These are phyloP conservation scores for Chamaecyparis obtusa DNA, from an alignment of 75 land plant genomes.

Conservation along the genomic window DNA sequence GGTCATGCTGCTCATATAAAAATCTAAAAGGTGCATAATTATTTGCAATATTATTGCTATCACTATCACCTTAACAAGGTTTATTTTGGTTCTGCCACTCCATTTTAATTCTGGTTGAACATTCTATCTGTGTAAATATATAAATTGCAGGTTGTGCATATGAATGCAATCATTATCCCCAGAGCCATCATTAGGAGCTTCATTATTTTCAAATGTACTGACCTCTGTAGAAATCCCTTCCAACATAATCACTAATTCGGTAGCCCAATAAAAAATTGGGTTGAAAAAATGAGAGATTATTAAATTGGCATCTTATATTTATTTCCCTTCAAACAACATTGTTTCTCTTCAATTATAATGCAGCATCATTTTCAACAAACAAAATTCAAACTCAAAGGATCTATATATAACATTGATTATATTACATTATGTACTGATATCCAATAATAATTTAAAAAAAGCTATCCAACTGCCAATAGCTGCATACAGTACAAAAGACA, in stretches of 20 bases:
- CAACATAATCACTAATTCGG: no score
- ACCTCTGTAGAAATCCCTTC: background rate
- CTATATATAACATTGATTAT: no score
- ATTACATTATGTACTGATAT: no score
- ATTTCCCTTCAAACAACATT: no score
- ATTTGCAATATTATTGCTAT: background rate
- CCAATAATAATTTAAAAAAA: background rate
- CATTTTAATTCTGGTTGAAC: background rate
- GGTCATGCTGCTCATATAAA: background rate
- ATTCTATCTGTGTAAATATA: background rate
- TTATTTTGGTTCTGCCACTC: background rate
- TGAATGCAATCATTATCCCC: background rate
- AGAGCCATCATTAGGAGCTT: background rate
- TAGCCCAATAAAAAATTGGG: background rate
- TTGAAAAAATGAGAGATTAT: no score
- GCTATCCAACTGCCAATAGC: background rate
- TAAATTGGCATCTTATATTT: no score
- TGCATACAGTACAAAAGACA: background rate
- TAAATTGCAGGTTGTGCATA: background rate
- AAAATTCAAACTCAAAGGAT: no score
- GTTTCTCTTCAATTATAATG: no score
- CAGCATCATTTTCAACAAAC: no score
- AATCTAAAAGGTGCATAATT: background rate
- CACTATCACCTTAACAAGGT: background rate
- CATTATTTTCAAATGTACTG: background rate